Evolutionary conservation across 2,329 filamentous ascomycete genomes (phyloP).

Genomic region (Diplocarpon mali): DNA sequence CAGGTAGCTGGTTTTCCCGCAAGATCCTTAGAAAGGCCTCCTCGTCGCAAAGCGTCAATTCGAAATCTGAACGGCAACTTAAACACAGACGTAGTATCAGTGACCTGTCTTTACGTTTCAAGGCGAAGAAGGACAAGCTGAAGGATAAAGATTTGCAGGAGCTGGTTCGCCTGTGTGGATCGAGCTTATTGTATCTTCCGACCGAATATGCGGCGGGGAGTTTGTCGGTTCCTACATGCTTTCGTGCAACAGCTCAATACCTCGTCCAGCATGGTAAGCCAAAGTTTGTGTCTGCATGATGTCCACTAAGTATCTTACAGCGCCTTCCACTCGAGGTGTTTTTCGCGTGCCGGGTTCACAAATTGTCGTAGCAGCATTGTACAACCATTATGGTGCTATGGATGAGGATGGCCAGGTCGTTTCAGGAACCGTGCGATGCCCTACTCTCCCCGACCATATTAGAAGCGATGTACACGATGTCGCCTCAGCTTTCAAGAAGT

Average conservation of each 20-base stretch:
- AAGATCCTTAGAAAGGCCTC: conserved; percentile 30
- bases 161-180: conserved; percentile 52
- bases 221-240: conserved; percentile 51
- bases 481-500: conserved; percentile 54
- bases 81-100: conserved; percentile 43
- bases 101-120: conserved; percentile 39
- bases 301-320: conserved; percentile 17
- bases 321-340: conserved; percentile 39
- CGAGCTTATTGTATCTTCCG: conserved; percentile 50
- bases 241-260: conserved; percentile 55
- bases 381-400: conserved; percentile 50
- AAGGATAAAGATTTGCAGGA: conserved; percentile 42
- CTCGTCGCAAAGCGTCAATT: conserved; percentile 24
- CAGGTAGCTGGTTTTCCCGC: conserved; percentile 30
- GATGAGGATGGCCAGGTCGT: conserved; percentile 37
- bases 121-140: conserved; percentile 34
- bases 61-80: conserved; percentile 24
- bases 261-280: conserved; percentile 47
- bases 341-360: conserved; percentile 52
- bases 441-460: conserved; percentile 50
- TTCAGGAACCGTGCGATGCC: conserved; percentile 45
- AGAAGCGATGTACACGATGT: conserved; percentile 51
- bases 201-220: conserved; percentile 45
- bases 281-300: neutral
- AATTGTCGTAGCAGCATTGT: conserved; percentile 43